Evolutionary conservation across 768 basidiomycete species (phyloP).

Genomic region (Boletus subcaerulescens): DNA sequence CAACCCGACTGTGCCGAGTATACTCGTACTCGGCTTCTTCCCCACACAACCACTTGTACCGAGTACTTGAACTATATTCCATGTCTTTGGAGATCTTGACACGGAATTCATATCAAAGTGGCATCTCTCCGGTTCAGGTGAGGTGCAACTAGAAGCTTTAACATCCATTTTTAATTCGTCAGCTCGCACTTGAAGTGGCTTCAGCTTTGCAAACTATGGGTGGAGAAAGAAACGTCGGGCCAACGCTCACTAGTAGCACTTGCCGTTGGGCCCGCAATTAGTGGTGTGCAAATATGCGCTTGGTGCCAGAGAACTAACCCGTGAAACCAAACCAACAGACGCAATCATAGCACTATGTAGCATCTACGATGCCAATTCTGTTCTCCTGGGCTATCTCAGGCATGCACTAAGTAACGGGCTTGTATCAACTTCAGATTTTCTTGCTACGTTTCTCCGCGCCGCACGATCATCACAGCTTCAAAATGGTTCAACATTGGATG

Average conservation of each 20-base stretch:
- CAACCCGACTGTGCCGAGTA: background rate
- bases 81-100: conserved; percentile 74
- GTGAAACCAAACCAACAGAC: conserved; percentile 39
- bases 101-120: conserved; percentile 70
- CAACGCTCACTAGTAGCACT: conserved; percentile 25
- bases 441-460: conserved; percentile 64
- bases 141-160: conserved; percentile 16
- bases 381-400: conserved; percentile 64
- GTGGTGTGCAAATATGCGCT: conserved; percentile 41
- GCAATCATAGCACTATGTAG: conserved; percentile 66
- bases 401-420: conserved; percentile 54
- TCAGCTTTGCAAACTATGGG: conserved; percentile 57
- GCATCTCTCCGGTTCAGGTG: conserved; percentile 63
- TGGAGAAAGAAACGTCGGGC: conserved; percentile 46
- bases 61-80: background rate
- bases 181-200: conserved; percentile 53
- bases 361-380: conserved; percentile 66
- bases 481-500: conserved; percentile 62
- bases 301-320: background rate
- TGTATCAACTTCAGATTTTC: conserved; percentile 56
- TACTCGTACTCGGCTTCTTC: no score
- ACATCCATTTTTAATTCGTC: conserved; percentile 1
- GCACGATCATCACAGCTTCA: conserved; percentile 64
- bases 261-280: conserved; percentile 53
- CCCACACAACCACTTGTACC: background rate